Percentiles rank a stretch among this genome's conserved stretches.
Conservation (phyloP, 2,329 filamentous ascomycete species). For the Zymoseptoria pseudotritici region DNA sequence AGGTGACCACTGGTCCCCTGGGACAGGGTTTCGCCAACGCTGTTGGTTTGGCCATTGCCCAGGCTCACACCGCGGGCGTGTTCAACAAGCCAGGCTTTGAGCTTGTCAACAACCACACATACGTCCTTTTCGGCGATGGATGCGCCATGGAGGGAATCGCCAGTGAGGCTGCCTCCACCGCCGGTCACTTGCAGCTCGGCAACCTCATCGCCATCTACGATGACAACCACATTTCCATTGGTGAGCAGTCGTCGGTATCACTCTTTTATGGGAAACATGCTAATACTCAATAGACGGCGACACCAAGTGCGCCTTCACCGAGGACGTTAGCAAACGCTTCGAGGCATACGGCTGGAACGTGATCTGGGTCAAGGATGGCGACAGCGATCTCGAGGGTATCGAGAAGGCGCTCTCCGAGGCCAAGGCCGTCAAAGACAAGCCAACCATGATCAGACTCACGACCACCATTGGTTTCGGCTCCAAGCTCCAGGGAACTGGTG, state of each 20-base stretch:
- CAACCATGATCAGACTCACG: slow-evolving; percentile 89
- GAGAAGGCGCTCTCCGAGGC: slow-evolving; percentile 80
- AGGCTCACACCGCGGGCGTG: slow-evolving; percentile 79
- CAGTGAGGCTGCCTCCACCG: slow-evolving; percentile 81
- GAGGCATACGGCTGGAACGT: slow-evolving; percentile 97
- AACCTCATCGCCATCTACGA: slow-evolving; percentile 97
- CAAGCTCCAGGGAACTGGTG: slow-evolving; percentile 82
- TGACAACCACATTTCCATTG: slow-evolving; percentile 92
- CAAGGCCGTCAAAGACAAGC: slow-evolving; percentile 89
- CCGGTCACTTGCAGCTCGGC: slow-evolving; percentile 93
- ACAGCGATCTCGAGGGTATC: slow-evolving; percentile 79
- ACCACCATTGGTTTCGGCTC: slow-evolving; percentile 98
- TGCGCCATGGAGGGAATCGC: slow-evolving; percentile 98
- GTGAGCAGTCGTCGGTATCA: slow-evolving; percentile 36
- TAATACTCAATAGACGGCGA: slow-evolving; percentile 61
- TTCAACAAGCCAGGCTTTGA: slow-evolving; percentile 97
- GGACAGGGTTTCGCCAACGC: slow-evolving; percentile 97
- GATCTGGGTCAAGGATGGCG: slow-evolving; percentile 74
- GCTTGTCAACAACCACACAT: slow-evolving; percentile 94
- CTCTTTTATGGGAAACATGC: background rate
- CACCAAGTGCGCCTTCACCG: slow-evolving; percentile 93
- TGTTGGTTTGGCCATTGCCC: slow-evolving; percentile 93
- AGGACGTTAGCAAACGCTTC: slow-evolving; percentile 91
- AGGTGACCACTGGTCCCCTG: slow-evolving; percentile 96
- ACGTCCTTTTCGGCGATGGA: slow-evolving; percentile 92